Evolutionary conservation across 768 basidiomycete genomes (phyloP).

Genomic region (Mycena indigotica): DNA sequence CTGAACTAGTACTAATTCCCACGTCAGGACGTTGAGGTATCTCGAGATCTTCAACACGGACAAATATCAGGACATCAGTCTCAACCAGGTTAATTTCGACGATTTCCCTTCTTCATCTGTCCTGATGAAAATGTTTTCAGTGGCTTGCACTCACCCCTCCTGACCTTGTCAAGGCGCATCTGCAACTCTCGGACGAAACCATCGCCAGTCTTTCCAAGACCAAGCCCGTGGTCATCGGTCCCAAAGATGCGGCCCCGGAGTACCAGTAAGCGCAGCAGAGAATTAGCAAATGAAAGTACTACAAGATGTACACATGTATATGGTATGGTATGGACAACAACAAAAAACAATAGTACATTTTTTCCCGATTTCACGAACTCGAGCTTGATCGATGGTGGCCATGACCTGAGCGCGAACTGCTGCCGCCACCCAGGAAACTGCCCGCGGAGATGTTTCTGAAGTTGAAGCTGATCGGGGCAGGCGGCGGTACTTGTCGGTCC

Average conservation of each 20-base stretch:
- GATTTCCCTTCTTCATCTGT: background rate
- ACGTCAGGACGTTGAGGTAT: conserved; percentile 40
- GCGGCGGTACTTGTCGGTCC: background rate
- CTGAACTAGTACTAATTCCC: background rate
- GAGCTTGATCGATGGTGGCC: too few relatives aligned
- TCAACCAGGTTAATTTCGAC: conserved; percentile 51
- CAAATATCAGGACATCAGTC: conserved; percentile 41
- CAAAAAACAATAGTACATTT: too few relatives aligned
- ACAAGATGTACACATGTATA: too few relatives aligned
- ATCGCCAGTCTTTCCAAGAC: conserved; percentile 24
- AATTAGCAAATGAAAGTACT: background rate
- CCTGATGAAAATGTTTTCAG: too few relatives aligned
- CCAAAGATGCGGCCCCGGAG: background rate
- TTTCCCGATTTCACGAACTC: too few relatives aligned
- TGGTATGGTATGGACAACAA: too few relatives aligned
- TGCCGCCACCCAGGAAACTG: background rate
- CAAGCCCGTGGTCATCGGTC: conserved; percentile 19
- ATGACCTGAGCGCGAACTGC: too few relatives aligned
- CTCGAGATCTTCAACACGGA: conserved; percentile 52
- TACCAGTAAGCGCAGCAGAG: too few relatives aligned
- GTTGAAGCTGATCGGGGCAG: background rate
- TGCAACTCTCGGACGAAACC: conserved; percentile 38
- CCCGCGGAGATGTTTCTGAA: background rate
- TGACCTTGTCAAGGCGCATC: conserved; percentile 46
- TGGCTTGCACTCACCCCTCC: conserved; percentile 52